Percentiles rank a stretch among this genome's conserved stretches.
Evolutionary conservation across 805 yeast species (phyloP).

Genomic region (Starmerella gropengiesseri): DNA sequence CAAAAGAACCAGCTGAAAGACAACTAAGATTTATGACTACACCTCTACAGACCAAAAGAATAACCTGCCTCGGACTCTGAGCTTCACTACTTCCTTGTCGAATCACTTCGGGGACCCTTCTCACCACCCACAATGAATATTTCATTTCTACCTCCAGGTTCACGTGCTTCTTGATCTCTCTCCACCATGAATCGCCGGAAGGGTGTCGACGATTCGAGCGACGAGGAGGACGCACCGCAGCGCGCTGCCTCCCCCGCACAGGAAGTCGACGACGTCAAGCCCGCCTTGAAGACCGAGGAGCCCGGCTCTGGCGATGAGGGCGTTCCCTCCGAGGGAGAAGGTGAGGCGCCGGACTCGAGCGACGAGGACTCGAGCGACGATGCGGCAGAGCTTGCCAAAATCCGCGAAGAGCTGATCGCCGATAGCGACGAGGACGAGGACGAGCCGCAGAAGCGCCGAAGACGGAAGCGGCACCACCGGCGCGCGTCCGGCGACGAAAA

Average conservation of each 20-base stretch:
- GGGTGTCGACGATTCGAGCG: constrained; percentile 23
- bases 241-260: neutral
- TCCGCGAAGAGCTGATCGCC: constrained; percentile 86
- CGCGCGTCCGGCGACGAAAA: constrained; percentile 16
- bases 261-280: no score
- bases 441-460: constrained; percentile 13
- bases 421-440: constrained; percentile 74
- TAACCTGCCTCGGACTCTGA: no score
- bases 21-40: no score
- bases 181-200: constrained; percentile 20
- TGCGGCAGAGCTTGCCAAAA: constrained; percentile 74
- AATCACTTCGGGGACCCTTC: neutral
- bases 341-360: constrained; percentile 48
- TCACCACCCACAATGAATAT: neutral
- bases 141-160: neutral
- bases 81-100: no score
- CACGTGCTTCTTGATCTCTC: constrained; percentile 5
- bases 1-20: no score
- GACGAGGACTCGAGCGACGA: constrained; percentile 70
- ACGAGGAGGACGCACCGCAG: constrained; percentile 16
- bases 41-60: no score
- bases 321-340: constrained; percentile 35
- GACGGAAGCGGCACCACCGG: constrained; percentile 19
- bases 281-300: neutral
- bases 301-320: constrained; percentile 26